Evolutionary conservation across 768 basidiomycete genomes (phyloP), one percentile per base, ranked within the genome.

Genomic region (Xerocomellus dryophilus): DNA sequence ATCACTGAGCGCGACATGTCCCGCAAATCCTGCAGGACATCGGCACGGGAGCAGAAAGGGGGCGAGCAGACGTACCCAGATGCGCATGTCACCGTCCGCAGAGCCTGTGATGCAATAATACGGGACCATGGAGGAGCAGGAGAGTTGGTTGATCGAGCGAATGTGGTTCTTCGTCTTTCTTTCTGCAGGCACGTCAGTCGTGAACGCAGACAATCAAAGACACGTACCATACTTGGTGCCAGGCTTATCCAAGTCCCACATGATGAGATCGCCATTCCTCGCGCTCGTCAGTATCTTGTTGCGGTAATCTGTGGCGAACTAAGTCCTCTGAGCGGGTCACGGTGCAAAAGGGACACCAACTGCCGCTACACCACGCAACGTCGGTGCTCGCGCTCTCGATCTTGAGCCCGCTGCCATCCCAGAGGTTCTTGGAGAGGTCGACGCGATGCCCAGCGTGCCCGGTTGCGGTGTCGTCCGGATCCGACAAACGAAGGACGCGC

Each of bases 231-330:
- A 88, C 71, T 90, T 91, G 39, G 81, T 64, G 4, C 86, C 85
- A 20, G 77, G 69, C 66, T 83, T 87, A 60, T 84, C 81, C 27
- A 90, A 59, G 65, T 91, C 88, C 90, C 90, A 92, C 76, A 90
- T 81, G 29, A 90, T 86, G 35, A 92, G 78, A 49, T 91, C 90
- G 2, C 90, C 90, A 58, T 90, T 91, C 15, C 86, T 74, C 2
- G 87, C 87, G 62, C 88, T 89, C 3, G 90, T 91, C 20, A 92
- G 68, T 45, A 91, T 81, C 71, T 91, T 92, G 68, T 84, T 83
- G 66, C 74, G 82, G 71, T 82, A 89, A 11, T 68, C 89, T 91
- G 57, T 36, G 18, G 45, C 0, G n/a, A 43, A 47, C 40, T 63
- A 25, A 51, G 47, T 32, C 18, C 9, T 20, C n/a, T 10, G 21